Evolutionary conservation across 345 rosid species (phyloP), one percentile per base, ranked within the genome.

Genomic region (Physaria fendleri): DNA sequence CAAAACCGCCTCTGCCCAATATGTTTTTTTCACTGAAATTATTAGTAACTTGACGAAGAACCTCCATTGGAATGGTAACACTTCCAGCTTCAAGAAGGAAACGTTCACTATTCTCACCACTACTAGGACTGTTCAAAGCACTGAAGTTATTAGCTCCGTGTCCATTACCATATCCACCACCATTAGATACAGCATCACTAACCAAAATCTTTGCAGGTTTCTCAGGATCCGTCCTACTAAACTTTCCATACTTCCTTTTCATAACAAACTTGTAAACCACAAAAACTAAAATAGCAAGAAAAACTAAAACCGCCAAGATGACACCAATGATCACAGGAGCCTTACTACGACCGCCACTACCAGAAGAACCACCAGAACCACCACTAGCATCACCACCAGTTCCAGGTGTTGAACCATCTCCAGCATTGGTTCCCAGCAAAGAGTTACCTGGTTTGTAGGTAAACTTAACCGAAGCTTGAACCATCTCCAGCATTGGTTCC

Each of bases 1-100:
- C 96, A 14, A 88, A 91, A 23, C 98, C 98, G 8, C 96, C 96
- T 69, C 74, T 83, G 2, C 98, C 96, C 70, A 88, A 56, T 41
- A 91, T 65, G 44, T 82, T 88, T 5, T 74, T 67, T 56, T 82
- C 88, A 4, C 77, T 80, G 71, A 91, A 91, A 60, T 88, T 80
- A 44, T 79, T 60, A 0, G 98, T 91, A 50, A 85, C 95, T 51
- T 85, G 81, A 9, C 76, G 72, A 20, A 91, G 78, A 22, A 91
- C 84, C 50, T 91, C 76, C 23, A 88, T 79, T 0, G 98, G 75
- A 66, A 91, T 82, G 0, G 74, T 68, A 32, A 75, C 81, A 62
- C 78, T 83, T 53, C 86, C 89, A 37, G 76, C 90, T 54, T 82
- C 87, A 15, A 78, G 74, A 56, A 77, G 66, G 41, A 72, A 77